Percentiles rank a stretch among this genome's conserved stretches.
phyloP scores from a whole-genome alignment of 2,329 filamentous ascomycete species.

The Talaromyces sp. region DNA sequence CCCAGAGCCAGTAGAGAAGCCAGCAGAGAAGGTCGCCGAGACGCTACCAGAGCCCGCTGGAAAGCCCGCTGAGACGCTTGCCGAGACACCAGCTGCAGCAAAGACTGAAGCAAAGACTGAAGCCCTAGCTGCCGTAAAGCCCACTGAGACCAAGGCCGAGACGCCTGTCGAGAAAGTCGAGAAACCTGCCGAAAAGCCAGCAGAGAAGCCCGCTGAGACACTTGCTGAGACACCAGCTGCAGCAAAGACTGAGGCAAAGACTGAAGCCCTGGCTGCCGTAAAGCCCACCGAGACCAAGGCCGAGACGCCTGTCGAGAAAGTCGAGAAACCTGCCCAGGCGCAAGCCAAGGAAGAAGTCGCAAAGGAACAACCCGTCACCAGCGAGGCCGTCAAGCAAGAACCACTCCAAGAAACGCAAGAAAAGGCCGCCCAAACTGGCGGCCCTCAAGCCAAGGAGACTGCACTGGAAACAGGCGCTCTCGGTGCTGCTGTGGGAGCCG shows the following conservation, averaged over 20 bases:
- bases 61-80: not conserved
- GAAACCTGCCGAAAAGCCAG: not conserved
- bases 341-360: not conserved
- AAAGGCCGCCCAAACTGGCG: not conserved
- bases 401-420: not conserved
- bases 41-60: not conserved
- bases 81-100: not conserved
- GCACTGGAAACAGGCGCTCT: not conserved
- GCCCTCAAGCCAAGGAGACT: not conserved
- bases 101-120: too few species aligned
- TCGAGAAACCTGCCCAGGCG: not conserved
- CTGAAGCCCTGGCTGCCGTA: slow-evolving; percentile 4
- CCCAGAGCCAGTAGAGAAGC: not conserved
- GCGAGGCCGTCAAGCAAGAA: not conserved
- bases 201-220: not conserved
- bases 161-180: too few species aligned
- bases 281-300: not conserved
- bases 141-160: not conserved
- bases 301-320: not conserved
- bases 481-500: not conserved
- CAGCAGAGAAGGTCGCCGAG: not conserved
- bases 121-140: slow-evolving; percentile 4
- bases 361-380: not conserved
- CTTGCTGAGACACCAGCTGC: not conserved
- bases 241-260: slow-evolving; percentile 2